phyloP scores from a whole-genome alignment of 2,329 filamentous ascomycete species.

The Pseudogymnoascus sp. region DNA sequence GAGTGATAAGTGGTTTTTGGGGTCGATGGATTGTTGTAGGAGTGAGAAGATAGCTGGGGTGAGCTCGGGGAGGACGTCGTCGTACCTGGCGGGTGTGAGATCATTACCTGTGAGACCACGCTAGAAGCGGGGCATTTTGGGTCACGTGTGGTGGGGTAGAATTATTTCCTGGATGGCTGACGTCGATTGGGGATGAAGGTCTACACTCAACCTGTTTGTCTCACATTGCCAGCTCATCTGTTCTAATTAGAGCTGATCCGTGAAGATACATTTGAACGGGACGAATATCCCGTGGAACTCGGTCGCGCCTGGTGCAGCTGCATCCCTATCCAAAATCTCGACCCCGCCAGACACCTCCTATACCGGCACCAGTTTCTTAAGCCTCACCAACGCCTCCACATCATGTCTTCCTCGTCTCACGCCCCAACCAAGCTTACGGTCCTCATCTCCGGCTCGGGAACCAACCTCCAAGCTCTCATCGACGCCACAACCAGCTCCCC shows the following conservation, averaged over 20 bases:
- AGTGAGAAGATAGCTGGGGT: neutral
- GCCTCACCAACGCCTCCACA: neutral
- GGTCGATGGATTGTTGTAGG: neutral
- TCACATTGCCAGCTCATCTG: neutral
- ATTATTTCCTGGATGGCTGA: neutral
- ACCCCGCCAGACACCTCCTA: neutral
- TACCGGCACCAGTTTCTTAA: neutral
- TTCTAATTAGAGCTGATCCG: neutral
- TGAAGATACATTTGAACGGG: neutral
- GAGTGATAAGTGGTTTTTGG: neutral
- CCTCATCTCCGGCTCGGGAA: constrained; percentile 59
- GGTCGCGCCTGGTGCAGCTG: neutral
- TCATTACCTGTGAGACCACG: constrained; percentile 1
- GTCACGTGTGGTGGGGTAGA: constrained; percentile 3
- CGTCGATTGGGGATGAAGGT: neutral
- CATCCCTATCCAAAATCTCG: neutral
- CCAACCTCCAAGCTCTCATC: constrained; percentile 61
- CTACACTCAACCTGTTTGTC: neutral
- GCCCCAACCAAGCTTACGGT: constrained; percentile 38
- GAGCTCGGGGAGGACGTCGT: neutral
- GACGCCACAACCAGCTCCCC: constrained; percentile 32
- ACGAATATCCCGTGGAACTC: neutral
- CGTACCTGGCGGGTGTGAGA: constrained; percentile 2
- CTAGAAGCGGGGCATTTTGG: neutral
- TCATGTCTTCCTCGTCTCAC: neutral